Evolutionary conservation across 805 yeast species (phyloP), one percentile per base, ranked within the genome.

Genomic region (Yamadazyma sp.): DNA sequence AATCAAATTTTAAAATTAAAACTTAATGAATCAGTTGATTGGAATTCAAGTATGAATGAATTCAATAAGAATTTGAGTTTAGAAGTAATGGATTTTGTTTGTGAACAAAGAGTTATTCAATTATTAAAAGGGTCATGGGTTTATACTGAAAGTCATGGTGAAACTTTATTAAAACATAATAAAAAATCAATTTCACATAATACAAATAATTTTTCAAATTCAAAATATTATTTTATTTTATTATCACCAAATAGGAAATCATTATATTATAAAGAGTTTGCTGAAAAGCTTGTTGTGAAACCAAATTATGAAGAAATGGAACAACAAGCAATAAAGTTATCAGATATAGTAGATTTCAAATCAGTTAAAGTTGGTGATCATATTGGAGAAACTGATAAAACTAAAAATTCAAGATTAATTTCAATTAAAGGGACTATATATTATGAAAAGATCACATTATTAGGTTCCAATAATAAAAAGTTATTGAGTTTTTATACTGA

Each of bases 111-210:
- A 48, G 77, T 82, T 30, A 58, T 83, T 38, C 80, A 78, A 50
- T 59, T 86, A 31, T 77, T 86, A 18, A 78, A 74, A 49, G 95
- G 95, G 1, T 73, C 84, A 2, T 86, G 95, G 95, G 89, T 83
- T 10, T 82, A 69, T 51, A 71, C 80, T 1, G 82, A 79, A 23
- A 62, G 70, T 34, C 87, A 63, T 38, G 72, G 70, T 1, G 69
- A 65, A 33, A 39, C 36, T 13, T 40, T 56, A 17, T 42, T 53
- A 35, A 42, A 35, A 19, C 33, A 35, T 11, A 24, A 23, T 11
- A 38, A 31, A 18, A 33, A 30, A 14, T 16, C 30, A 7, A 14
- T 12, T 8, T 15, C 23, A 13, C 27, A 19, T 18, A 19, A 26
- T 7, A 16, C 22, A 7, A 16, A 8, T 4, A 17, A 13, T 18